phyloP scores from a whole-genome alignment of 2,329 filamentous ascomycete species.

The Colletotrichum cereale region DNA sequence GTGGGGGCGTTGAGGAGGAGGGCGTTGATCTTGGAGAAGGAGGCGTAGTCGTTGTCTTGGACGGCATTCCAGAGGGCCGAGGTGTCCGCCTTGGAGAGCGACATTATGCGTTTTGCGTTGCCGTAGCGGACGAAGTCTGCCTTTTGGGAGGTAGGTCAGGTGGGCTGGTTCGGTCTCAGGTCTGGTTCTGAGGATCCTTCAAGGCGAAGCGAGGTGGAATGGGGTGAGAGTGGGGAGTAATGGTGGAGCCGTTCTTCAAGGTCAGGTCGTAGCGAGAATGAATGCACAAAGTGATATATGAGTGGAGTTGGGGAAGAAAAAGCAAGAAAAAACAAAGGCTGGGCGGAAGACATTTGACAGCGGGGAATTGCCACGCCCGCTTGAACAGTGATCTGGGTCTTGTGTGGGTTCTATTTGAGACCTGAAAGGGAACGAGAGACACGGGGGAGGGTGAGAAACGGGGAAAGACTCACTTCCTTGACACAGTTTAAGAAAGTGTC shows the following conservation, averaged over 20 bases:
- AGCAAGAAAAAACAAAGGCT: not conserved
- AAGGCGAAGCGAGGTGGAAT: not conserved
- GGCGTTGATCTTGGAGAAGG: slow-evolving; percentile 80
- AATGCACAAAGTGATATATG: not conserved
- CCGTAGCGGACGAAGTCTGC: slow-evolving; percentile 91
- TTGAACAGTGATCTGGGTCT: not conserved
- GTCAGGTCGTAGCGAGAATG: not conserved
- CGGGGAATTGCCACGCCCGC: not conserved
- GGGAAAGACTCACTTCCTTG: slow-evolving; percentile 64
- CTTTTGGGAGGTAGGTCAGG: slow-evolving; percentile 47
- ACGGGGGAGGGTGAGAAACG: slow-evolving; percentile 3
- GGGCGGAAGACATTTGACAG: not conserved
- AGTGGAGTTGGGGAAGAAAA: slow-evolving; percentile 13
- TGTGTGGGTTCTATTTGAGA: not conserved
- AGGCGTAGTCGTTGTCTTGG: slow-evolving; percentile 78
- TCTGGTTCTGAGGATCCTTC: not conserved
- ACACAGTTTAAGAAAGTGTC: slow-evolving; percentile 75
- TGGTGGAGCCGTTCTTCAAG: not conserved
- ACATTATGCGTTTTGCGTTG: slow-evolving; percentile 91
- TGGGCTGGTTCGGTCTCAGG: slow-evolving; percentile 12
- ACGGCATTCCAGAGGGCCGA: slow-evolving; percentile 86
- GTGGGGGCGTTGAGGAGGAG: slow-evolving; percentile 82
- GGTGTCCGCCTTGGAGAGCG: slow-evolving; percentile 85
- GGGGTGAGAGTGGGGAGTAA: too few species aligned
- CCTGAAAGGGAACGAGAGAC: not conserved